Base-by-base conservation (phyloP, 441 rosid species). In the Cnidoscolus chayamansa region DNA sequence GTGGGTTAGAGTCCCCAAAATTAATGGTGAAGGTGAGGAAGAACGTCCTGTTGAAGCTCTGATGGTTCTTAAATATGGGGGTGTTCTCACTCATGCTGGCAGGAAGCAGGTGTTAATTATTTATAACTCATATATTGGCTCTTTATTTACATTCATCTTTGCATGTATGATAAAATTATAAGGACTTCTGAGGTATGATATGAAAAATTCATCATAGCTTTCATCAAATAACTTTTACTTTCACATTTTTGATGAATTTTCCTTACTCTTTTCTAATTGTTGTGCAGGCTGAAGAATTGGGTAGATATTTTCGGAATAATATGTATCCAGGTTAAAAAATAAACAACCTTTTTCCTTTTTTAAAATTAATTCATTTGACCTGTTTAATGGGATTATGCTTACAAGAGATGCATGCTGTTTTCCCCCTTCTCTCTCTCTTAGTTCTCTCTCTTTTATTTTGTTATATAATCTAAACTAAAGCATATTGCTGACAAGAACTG, bases 71-170 rank as follows among this genome's bases (percentile, higher is more conserved):
- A 96, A 96, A 77, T 96, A 96, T 81, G 99, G 99, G 65, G 99
- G 99, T 72, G 99, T 96, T 80, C 93, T 94, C 65, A 96, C 99
- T 47, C 99, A 96, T 84, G 99, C 99, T 74, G 99, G 99, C 71
- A 87, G 99, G 82, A 96, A 94, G 85, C 99, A 96, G 99, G 99
- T 96, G 65, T 76, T 64, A 60, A 59, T 68, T 65, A 72, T 67
- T 74, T 57, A 19, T 59, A 45, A 75, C 60, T 77, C 63, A 63
- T 35, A 60, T 1, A 67, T 19, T 11, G 67, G 48, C 61, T 64
- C 64, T 37, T 12, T 16, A 16, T 16, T 35, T 32, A 47, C 13
- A 47, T 45, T 58, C n/a, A 11, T 40, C 45, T 8, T 54, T 81
- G 63, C 48, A 10, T 59, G 20, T 53, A 17, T 65, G 40, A 35